Evolutionary conservation across 768 basidiomycete species (phyloP), one percentile per base, ranked within the genome.

Genomic region (Mycena kentingensis): DNA sequence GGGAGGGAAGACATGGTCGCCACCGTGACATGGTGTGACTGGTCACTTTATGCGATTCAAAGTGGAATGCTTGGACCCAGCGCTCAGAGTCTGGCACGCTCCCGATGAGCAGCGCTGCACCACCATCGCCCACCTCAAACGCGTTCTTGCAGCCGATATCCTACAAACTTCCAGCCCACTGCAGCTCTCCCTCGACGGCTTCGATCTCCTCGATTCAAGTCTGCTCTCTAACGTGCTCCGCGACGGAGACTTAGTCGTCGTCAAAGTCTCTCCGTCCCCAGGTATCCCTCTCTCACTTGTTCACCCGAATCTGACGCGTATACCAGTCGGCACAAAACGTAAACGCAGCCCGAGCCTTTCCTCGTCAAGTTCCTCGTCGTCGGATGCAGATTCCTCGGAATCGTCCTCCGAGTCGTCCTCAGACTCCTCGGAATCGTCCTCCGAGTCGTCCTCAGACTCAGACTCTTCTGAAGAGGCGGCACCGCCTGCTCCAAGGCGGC

Each of bases 11-110:
- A 42, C 11, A 25, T 39, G 37, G n/a, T 34, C 11, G 32, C 32
- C 11, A 34, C 8, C 37, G n/a, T n/a, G n/a, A n/a, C n/a, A n/a
- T n/a, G n/a, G n/a, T n/a, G n/a, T n/a, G n/a, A n/a, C n/a, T n/a
- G n/a, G n/a, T n/a, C n/a, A n/a, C n/a, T n/a, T n/a, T n/a, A 81
- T 84, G 81, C 76, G 83, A 11, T 63, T 84, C 44, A 75, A 76
- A 57, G 68, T 85, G 49, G 78, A 77, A 51, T 73, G 79, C 0
- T 62, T 63, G 4, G 60, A 70, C 27, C 82, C 82, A 29, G 69
- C 65, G 21, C 54, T 80, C 13, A 79, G 76, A 53, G 79, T 75
- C 5, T 85, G 83, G 83, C 80, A 80, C 55, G 67, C 71, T 18
- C 70, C 75, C 25, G 67, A 72, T 34, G 47, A 58, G 11, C 48